phyloP scores from a whole-genome alignment of 768 basidiomycete species.

The Omphalotus guepiniiformis region DNA sequence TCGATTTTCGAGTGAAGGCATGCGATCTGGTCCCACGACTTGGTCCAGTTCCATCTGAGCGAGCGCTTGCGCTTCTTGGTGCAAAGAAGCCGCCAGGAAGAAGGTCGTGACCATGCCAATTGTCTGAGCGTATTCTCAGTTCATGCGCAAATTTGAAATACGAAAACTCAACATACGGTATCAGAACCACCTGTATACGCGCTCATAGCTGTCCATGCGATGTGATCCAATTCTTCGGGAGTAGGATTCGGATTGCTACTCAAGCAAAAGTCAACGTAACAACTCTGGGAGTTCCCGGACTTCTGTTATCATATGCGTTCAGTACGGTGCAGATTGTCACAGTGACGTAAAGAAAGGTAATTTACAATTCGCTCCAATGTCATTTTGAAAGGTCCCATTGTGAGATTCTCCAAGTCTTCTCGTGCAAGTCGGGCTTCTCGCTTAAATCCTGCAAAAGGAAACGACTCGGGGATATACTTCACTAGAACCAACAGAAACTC shows the following conservation, averaged over 20 bases:
- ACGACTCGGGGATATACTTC: neutral
- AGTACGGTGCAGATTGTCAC: neutral
- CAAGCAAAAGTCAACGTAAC: too few relatives aligned
- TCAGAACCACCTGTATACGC: neutral
- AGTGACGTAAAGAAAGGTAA: neutral
- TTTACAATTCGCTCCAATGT: neutral
- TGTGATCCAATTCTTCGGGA: neutral
- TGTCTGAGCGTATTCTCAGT: neutral
- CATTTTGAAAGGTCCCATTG: neutral
- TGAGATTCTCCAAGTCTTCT: neutral
- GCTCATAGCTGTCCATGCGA: neutral
- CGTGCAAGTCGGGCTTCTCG: neutral
- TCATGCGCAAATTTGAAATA: neutral
- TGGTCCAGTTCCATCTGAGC: constrained; percentile 21
- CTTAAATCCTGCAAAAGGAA: neutral
- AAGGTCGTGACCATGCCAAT: constrained; percentile 14
- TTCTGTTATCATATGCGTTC: neutral
- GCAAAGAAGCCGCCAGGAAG: constrained; percentile 16
- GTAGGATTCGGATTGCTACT: too few relatives aligned
- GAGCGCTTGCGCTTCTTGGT: constrained; percentile 16
- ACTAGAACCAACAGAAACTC: neutral
- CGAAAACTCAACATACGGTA: neutral
- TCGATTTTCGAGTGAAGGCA: constrained; percentile 17
- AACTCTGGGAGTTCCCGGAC: too few relatives aligned
- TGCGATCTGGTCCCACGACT: constrained; percentile 15